Base-by-base conservation (phyloP, 1,284 basidiomycete genomes). In the Wallemia ichthyophaga region DNA sequence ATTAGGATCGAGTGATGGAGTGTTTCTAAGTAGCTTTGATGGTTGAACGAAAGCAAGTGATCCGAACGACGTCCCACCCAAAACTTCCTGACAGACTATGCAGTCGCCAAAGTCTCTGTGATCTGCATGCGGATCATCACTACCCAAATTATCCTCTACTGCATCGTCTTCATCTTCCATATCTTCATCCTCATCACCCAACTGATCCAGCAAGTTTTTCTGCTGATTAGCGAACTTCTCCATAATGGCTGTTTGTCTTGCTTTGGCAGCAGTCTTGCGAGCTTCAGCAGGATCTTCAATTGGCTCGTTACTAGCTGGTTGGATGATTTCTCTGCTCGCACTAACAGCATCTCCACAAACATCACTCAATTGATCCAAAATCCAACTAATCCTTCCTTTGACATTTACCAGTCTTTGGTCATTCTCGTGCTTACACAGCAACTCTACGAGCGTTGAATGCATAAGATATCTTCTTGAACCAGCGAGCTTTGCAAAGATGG, bases 21-120 rank as follows among this genome's bases (percentile, higher is more conserved):
- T 84, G 61, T 76, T 77, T 55, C 91, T 78, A 31, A 98, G 74
- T 59, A 89, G 72, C 33, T 85, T 77, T 69, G 89, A 95, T 0
- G 87, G 81, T 67, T 98, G 92, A 2, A 98, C 69, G 61, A 92
- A 74, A 1, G 84, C 86, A n/a, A 99, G 76, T 57, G 79, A 80
- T 15, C 94, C 94, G 66, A 95, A 96, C 0, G 85, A 74, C 61
- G 76, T 71, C 0, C 74, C 70, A 61, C 80, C 83, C 57, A 96
- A 77, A 61, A 88, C 83, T 68, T 98, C 94, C 69, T 98, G 94
- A 66, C 94, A 99, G 7, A 98, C 85, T 63, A 99, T 98, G 69
- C 94, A 99, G 25, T 82, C 83, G 1, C 92, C 94, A 63, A 82
- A 82, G 25, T 79, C 79, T 19, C 76, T 68, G 62, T 59, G 31